Evolutionary conservation across 441 rosid genomes (phyloP).

Genomic region (Gossypium gossypioides): DNA sequence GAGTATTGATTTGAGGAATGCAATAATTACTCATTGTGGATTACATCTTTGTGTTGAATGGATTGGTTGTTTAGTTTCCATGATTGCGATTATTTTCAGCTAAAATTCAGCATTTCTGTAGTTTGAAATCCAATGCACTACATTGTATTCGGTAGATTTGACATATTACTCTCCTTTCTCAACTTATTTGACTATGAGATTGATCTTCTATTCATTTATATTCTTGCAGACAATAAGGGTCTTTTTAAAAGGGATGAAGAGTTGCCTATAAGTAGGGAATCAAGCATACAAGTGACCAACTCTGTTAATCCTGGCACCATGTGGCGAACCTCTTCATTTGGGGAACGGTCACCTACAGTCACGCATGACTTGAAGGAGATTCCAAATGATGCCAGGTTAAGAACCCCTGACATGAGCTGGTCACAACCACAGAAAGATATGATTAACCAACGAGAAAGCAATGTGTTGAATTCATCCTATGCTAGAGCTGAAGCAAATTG

Average conservation of each 20-base stretch:
- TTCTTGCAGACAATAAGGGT: conserved; percentile 47
- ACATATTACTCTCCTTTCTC: background rate
- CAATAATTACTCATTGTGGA: background rate
- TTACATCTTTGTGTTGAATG: background rate
- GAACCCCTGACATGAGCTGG: conserved; percentile 5
- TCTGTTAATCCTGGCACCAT: conserved; percentile 33
- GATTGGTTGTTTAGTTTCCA: background rate
- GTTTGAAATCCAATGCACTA: background rate
- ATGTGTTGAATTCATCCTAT: conserved; percentile 32
- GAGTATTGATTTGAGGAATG: background rate
- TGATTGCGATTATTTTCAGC: background rate
- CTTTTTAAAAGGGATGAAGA: conserved; percentile 40
- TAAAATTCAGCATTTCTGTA: background rate
- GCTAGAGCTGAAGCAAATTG: conserved; percentile 55
- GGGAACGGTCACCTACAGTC: conserved; percentile 35
- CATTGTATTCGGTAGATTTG: background rate
- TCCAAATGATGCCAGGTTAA: background rate
- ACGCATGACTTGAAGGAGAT: conserved; percentile 47
- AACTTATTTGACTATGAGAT: background rate
- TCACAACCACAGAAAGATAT: conserved; percentile 31
- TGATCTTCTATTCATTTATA: background rate
- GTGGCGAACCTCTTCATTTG: conserved; percentile 50
- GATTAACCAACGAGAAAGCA: conserved; percentile 35
- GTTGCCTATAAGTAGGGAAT: conserved; percentile 34
- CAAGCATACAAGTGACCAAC: conserved; percentile 34